Evolutionary conservation across 2,329 filamentous ascomycete species (phyloP), one percentile per base, ranked within the genome.

Genomic region (Periconia digitata): DNA sequence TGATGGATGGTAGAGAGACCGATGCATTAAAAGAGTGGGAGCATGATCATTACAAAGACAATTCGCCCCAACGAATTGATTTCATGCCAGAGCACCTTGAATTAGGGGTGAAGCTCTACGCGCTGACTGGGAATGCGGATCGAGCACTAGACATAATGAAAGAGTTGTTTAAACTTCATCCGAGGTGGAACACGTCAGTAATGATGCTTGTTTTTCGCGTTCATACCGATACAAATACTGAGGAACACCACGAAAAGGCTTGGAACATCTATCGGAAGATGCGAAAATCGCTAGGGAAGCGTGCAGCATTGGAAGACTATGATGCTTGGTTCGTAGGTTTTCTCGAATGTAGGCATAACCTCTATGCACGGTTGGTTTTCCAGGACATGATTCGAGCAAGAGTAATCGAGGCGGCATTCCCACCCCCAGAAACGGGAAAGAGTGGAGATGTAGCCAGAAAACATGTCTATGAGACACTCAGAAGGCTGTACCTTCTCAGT

Each of bases 321-420:
- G 90, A 95, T 66, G 76, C 81, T 51, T 79, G 92, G 29, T 85
- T 87, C 40, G 79, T 86, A 17, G 82, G 81, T 38, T 89, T 95
- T 61, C 73, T 96, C 21, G 77, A 84, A 18, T 79, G 83, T 6
- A 81, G 84, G 44, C 78, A 85, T 49, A 77, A 83, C 6, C 81
- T 87, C 50, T 79, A 85, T 50, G 89, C 89, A 1, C 78, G 92
- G 46, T 82, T 84, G 44, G 83, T 90, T 0, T 95, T 95, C 69
- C 89, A 87, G 58, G 90, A 96, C 67, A 95, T 96, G 90, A 91
- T 95, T 84, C 82, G 80, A 7, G 66, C 72, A 48, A 72, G 72
- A 39, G 70, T 71, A 8, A 47, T 68, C 2, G 63, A 68, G n/a
- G 64, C 72, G n/a, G 72, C 76, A 43, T 76, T 72, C 20, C 71